Percentiles rank a stretch among this genome's conserved stretches.
phyloP scores from a whole-genome alignment of 495 filamentous ascomycete genomes.

The Penicillium bovifimosum region DNA sequence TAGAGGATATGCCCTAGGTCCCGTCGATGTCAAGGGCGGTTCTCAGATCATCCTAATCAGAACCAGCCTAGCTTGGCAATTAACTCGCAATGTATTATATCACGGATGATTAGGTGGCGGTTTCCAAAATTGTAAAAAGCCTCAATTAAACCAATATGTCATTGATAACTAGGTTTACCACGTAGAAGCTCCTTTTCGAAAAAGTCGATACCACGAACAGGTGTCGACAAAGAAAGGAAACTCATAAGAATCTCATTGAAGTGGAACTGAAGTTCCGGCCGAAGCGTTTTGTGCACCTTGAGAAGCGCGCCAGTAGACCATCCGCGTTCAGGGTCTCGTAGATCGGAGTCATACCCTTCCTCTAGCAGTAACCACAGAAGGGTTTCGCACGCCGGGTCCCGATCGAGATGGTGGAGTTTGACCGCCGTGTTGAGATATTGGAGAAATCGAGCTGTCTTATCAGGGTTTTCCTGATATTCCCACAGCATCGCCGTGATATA shows the following conservation, averaged over 20 bases:
- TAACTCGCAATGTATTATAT: too few relatives aligned
- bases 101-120: too few relatives aligned
- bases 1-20: too few relatives aligned
- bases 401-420: constrained; percentile 32
- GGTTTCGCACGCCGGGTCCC: constrained; percentile 38
- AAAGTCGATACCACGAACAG: constrained; percentile 29
- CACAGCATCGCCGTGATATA: constrained; percentile 38
- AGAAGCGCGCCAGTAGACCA: constrained; percentile 40
- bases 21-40: too few relatives aligned
- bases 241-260: constrained; percentile 43
- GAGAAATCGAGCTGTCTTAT: constrained; percentile 35
- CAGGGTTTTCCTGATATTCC: constrained; percentile 31
- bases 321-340: constrained; percentile 34
- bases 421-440: constrained; percentile 22
- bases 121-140: too few relatives aligned
- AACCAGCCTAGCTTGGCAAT: too few relatives aligned
- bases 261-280: constrained; percentile 37
- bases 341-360: constrained; percentile 32
- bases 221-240: constrained; percentile 30
- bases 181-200: constrained; percentile 31
- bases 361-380: constrained; percentile 41
- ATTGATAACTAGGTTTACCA: background rate
- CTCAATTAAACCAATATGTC: background rate
- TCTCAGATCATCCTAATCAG: too few relatives aligned
- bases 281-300: constrained; percentile 33